A percentile compares a stretch with the other conserved stretches of the same genome.
phyloP scores from a whole-genome alignment of 2,329 filamentous ascomycete species.

The Diaporthe destruens region DNA sequence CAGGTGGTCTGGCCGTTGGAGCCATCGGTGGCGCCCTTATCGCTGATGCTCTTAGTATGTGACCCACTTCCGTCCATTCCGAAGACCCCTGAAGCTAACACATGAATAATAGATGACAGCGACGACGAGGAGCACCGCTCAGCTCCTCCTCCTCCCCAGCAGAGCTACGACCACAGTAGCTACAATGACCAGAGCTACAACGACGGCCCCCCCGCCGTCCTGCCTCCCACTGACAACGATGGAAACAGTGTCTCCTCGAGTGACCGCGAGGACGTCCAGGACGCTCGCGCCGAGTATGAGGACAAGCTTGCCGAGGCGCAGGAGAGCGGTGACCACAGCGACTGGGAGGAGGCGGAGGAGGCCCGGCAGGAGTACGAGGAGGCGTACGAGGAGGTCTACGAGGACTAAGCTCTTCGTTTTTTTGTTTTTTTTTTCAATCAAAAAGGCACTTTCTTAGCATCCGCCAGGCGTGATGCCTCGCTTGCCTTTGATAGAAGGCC shows the following conservation, averaged over 20 bases:
- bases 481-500: neutral
- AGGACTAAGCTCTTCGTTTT: slow-evolving; percentile 40
- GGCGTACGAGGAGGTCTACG: slow-evolving; percentile 60
- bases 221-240: slow-evolving; percentile 56
- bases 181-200: slow-evolving; percentile 41
- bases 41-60: slow-evolving; percentile 65
- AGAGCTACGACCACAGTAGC: slow-evolving; percentile 41
- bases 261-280: slow-evolving; percentile 57
- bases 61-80: neutral
- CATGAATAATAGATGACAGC: slow-evolving; percentile 42
- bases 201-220: slow-evolving; percentile 51
- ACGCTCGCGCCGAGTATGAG: slow-evolving; percentile 59
- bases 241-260: slow-evolving; percentile 57
- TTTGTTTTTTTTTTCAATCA: too few relatives aligned
- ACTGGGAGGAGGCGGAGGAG: slow-evolving; percentile 65
- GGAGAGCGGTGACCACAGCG: slow-evolving; percentile 63
- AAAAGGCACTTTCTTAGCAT: neutral
- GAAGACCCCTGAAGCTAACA: slow-evolving; percentile 43
- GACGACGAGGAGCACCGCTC: slow-evolving; percentile 42
- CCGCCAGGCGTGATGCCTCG: neutral
- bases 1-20: slow-evolving; percentile 69
- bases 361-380: slow-evolving; percentile 64
- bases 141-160: slow-evolving; percentile 36
- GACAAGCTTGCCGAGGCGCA: slow-evolving; percentile 55
- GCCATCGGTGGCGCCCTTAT: slow-evolving; percentile 70